Conservation (phyloP, 768 basidiomycete genomes). For the Mycena epipterygia region DNA sequence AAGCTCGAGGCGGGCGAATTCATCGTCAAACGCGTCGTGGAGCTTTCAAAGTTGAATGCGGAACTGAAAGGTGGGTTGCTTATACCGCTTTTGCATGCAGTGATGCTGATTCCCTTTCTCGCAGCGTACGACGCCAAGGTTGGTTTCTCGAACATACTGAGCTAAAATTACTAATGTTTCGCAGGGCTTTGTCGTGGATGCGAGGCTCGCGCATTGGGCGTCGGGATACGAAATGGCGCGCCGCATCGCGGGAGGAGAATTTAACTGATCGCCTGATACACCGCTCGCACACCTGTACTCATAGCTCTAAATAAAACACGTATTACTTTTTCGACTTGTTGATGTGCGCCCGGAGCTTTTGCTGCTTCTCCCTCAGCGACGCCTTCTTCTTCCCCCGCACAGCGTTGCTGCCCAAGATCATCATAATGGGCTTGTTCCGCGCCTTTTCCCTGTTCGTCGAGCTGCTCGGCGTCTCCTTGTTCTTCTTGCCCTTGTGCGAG, state of each 20-base stretch:
- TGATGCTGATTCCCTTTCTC: background rate
- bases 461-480: slow-evolving; percentile 84
- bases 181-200: slow-evolving; percentile 79
- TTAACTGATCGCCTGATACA: background rate
- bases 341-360: slow-evolving; percentile 81
- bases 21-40: slow-evolving; percentile 81
- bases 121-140: slow-evolving; percentile 75
- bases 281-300: background rate
- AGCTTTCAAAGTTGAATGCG: slow-evolving; percentile 70
- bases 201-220: slow-evolving; percentile 82
- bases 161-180: background rate
- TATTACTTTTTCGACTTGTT: slow-evolving; percentile 71
- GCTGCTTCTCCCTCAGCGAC: slow-evolving; percentile 85
- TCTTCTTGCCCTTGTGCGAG: slow-evolving; percentile 92
- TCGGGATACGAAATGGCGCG: slow-evolving; percentile 73
- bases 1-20: slow-evolving; percentile 91
- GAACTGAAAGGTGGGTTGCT: slow-evolving; percentile 72
- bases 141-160: slow-evolving; percentile 5
- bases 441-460: slow-evolving; percentile 94
- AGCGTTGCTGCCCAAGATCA: slow-evolving; percentile 83
- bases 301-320: background rate
- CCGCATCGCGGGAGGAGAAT: slow-evolving; percentile 27
- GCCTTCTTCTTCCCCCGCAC: slow-evolving; percentile 90
- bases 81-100: background rate
- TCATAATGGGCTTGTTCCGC: slow-evolving; percentile 96